Evolutionary conservation across 2,329 filamentous ascomycete species (phyloP).

Genomic region (Paracoccidioides brasiliensis): DNA sequence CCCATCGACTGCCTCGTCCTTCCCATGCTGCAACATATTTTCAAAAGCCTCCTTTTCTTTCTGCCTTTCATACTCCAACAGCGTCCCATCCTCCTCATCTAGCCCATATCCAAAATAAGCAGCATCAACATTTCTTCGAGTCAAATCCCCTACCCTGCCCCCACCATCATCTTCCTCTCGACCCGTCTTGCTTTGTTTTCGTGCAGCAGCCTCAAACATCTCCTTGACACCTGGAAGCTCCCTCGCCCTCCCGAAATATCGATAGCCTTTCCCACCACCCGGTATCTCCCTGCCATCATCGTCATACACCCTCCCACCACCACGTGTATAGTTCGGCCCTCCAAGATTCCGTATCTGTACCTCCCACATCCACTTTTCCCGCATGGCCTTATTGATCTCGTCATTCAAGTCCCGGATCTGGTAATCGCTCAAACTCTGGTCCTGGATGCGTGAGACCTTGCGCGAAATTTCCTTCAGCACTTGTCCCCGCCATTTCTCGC

Average conservation of each 20-base stretch:
- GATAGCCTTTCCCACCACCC: conserved; percentile 72
- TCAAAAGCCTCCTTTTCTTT: conserved; percentile 75
- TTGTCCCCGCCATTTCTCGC: conserved; percentile 97
- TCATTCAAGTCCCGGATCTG: conserved; percentile 97
- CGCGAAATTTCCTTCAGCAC: conserved; percentile 94
- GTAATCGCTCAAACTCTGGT: conserved; percentile 80
- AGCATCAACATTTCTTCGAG: conserved; percentile 65
- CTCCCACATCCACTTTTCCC: conserved; percentile 99
- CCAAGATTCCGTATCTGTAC: conserved; percentile 87
- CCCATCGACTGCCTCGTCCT: conserved; percentile 46
- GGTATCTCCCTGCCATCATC: conserved; percentile 58
- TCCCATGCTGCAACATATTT: conserved; percentile 47
- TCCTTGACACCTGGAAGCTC: conserved; percentile 94
- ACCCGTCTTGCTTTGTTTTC: conserved; percentile 51
- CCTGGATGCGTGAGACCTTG: conserved; percentile 94
- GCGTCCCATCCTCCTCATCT: conserved; percentile 73
- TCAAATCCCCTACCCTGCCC: conserved; percentile 28
- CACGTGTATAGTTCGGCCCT: conserved; percentile 93
- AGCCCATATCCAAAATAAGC: conserved; percentile 92
- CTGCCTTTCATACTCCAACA: conserved; percentile 66
- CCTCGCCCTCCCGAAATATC: conserved; percentile 80
- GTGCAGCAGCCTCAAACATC: conserved; percentile 68
- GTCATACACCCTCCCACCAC: conserved; percentile 56
- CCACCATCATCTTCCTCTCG: conserved; percentile 50
- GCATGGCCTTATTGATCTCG: conserved; percentile 98